These are phyloP conservation scores for Phylloporus sp. DNA, from an alignment of 768 basidiomycete genomes.

Conservation along the genomic window DNA sequence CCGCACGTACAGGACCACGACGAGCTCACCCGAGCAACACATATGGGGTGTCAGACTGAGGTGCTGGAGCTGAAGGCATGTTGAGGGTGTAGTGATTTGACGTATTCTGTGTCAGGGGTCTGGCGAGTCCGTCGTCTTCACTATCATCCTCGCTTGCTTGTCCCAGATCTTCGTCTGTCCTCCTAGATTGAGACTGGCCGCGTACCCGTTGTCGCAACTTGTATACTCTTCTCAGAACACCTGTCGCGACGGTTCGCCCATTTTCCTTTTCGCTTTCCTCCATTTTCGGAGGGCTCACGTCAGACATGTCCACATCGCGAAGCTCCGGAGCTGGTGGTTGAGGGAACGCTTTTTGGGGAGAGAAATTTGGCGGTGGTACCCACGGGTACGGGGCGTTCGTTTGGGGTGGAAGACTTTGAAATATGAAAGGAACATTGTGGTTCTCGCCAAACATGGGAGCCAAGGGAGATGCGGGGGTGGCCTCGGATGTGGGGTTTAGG, in stretches of 20 bases:
- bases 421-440: constrained; percentile 70
- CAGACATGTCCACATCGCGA: constrained; percentile 73
- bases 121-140: constrained; percentile 42
- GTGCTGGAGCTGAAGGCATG: constrained; percentile 56
- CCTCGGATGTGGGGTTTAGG: constrained; percentile 36
- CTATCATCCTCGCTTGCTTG: constrained; percentile 44
- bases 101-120: constrained; percentile 48
- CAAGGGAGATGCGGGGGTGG: constrained; percentile 33
- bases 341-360: constrained; percentile 58
- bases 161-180: constrained; percentile 26
- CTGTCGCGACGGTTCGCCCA: constrained; percentile 54
- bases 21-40: constrained; percentile 73
- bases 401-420: constrained; percentile 50
- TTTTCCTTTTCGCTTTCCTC: constrained; percentile 40
- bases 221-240: constrained; percentile 63
- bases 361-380: constrained; percentile 61
- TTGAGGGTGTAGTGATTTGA: constrained; percentile 84
- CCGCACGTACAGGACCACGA: constrained; percentile 2
- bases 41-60: constrained; percentile 69
- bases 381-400: constrained; percentile 50
- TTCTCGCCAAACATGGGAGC: constrained; percentile 62
- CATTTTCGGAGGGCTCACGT: constrained; percentile 55
- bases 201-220: constrained; percentile 53
- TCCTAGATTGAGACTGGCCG: constrained; percentile 25
- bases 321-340: constrained; percentile 42